Base-by-base conservation (phyloP, 176 grass and related monocot species). In the Ampelocalamus luodianensis region DNA sequence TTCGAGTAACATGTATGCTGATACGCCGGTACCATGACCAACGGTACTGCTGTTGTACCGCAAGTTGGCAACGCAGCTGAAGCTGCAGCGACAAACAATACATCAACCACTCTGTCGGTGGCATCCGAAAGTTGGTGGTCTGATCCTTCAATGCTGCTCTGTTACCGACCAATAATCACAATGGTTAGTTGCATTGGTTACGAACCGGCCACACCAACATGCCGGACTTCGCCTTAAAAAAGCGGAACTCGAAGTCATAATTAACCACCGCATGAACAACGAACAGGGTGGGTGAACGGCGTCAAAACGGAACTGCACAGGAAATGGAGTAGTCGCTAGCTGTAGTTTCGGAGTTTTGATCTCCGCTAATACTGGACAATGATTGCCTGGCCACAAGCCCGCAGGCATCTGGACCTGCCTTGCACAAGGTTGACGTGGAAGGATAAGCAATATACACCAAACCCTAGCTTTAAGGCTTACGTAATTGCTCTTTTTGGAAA, bases 371-470 rank as follows among this genome's bases (percentile, higher is more conserved):
- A 55, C 1, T 4, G 71, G 29, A n/a, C 65, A 39, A 26, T 9
- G 18, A 55, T 74, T 27, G 60, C 32, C 56, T 15, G 68, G 26
- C 53, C 14, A 16, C 69, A 11, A 14, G 29, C 45, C 59, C 22
- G 24, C n/a, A 10, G 3, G 23, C 53, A 42, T 44, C 24, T 15
- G 64, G 15, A 39, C 40, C 56, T 11, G 37, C 17, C 56, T 59
- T 8, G 39, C 45, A 12, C 45, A 46, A 46, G 11, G 45, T 61
- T 74, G 85, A 81, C 69, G 77, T 66, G 69, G 46, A 67, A 27
- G 60, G 78, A 87, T 75, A 87, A 81, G 46, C 17, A 18, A 55
- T 3, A 55, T 3, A 8, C 3, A 40, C 42, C 67, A 17, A 2
- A 55, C 17, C 49, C 29, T 32, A 13, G 8, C 72, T 37, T 37